Percentiles rank a stretch among this genome's conserved stretches.
phyloP scores from a whole-genome alignment of 225 moss, liverwort and hornwort genomes.

The Marchantia paleacea region DNA sequence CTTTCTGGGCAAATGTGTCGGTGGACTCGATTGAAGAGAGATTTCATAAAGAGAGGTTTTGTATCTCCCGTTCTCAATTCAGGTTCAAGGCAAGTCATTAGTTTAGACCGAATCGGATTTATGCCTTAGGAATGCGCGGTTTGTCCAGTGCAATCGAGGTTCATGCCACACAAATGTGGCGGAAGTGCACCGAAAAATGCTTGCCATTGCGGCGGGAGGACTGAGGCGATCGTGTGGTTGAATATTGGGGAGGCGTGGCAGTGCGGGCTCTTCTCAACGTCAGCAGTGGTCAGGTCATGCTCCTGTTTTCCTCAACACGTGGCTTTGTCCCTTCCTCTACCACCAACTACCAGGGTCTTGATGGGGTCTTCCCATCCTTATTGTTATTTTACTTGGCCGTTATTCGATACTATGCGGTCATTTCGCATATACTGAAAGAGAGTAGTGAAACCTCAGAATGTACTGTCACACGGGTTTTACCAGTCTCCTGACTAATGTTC shows the following conservation, averaged over 20 bases:
- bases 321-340: background rate
- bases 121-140: no score
- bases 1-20: no score
- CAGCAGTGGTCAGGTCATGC: background rate
- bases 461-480: background rate
- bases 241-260: background rate
- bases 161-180: background rate
- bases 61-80: no score
- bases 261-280: background rate
- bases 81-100: no score
- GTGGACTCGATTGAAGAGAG: no score
- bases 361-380: no score
- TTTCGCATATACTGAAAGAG: background rate
- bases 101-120: no score
- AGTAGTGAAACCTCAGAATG: background rate
- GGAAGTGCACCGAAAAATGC: background rate
- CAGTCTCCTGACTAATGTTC: background rate
- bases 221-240: background rate
- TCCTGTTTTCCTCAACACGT: background rate
- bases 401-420: background rate
- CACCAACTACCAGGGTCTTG: no score
- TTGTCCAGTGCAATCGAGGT: no score
- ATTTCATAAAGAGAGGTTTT: no score
- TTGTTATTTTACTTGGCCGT: no score
- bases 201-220: background rate